These are phyloP conservation scores for Macrophomina phaseolina DNA, from an alignment of 2,329 filamentous ascomycete genomes.

Conservation along the genomic window DNA sequence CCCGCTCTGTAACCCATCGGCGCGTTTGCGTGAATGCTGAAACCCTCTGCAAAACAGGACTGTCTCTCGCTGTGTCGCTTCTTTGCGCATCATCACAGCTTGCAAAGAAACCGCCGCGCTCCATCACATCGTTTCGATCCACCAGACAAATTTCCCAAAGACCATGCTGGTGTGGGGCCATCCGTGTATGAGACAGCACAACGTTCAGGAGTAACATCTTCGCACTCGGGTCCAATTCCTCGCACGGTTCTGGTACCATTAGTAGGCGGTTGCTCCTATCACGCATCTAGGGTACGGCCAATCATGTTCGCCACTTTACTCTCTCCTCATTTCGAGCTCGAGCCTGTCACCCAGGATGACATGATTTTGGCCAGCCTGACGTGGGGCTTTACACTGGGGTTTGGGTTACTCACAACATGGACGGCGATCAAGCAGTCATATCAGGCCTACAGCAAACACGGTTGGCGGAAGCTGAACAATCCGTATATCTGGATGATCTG, in stretches of 20 bases:
- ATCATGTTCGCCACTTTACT: not conserved
- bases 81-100: too few species aligned
- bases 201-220: not conserved
- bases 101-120: too few species aligned
- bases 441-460: conserved; percentile 36
- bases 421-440: conserved; percentile 39
- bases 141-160: too few species aligned
- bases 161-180: too few species aligned
- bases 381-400: conserved; percentile 48
- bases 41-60: not conserved
- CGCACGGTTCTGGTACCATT: not conserved
- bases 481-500: conserved; percentile 9
- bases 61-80: not conserved
- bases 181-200: not conserved
- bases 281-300: not conserved
- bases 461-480: not conserved
- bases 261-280: not conserved
- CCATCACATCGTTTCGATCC: too few species aligned
- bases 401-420: conserved; percentile 49
- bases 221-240: not conserved
- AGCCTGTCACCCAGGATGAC: not conserved
- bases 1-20: not conserved
- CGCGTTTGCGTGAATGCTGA: not conserved
- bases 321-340: not conserved
- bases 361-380: conserved; percentile 6